Conservation (phyloP, 768 basidiomycete species). For the Trametes elegans region DNA sequence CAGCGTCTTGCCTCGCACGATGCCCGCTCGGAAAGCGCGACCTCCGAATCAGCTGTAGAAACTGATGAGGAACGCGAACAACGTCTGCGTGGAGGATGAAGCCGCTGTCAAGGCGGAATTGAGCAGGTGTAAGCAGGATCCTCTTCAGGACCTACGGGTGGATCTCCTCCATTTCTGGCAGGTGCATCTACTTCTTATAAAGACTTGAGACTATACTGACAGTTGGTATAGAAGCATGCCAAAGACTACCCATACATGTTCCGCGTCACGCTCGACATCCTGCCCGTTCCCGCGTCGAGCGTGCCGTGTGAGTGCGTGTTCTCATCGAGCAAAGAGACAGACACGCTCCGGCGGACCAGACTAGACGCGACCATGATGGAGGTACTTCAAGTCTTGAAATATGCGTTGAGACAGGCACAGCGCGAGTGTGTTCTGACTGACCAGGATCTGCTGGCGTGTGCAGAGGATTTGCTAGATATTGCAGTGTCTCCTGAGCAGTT, state of each 20-base stretch:
- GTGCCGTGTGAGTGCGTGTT: background rate
- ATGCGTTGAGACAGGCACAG: background rate
- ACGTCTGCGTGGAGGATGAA: background rate
- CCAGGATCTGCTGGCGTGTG: background rate
- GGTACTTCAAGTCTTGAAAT: conserved; percentile 2
- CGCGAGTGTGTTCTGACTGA: background rate
- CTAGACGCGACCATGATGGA: background rate
- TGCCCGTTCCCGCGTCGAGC: background rate
- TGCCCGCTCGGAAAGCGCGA: background rate
- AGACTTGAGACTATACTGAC: background rate
- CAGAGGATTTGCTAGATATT: background rate
- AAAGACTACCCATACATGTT: background rate
- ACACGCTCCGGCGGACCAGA: background rate
- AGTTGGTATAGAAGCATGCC: background rate
- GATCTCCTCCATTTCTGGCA: conserved; percentile 1
- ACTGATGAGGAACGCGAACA: background rate
- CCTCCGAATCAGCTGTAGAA: background rate
- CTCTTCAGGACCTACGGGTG: background rate
- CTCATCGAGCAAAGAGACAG: conserved; percentile 8
- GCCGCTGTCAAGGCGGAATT: background rate
- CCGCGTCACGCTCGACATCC: conserved; percentile 1
- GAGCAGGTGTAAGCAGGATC: background rate
- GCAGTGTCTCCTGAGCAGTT: background rate
- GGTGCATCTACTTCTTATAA: background rate
- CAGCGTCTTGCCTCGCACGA: background rate